phyloP scores from a whole-genome alignment of 2,329 filamentous ascomycete species.

The Apiospora sp. region DNA sequence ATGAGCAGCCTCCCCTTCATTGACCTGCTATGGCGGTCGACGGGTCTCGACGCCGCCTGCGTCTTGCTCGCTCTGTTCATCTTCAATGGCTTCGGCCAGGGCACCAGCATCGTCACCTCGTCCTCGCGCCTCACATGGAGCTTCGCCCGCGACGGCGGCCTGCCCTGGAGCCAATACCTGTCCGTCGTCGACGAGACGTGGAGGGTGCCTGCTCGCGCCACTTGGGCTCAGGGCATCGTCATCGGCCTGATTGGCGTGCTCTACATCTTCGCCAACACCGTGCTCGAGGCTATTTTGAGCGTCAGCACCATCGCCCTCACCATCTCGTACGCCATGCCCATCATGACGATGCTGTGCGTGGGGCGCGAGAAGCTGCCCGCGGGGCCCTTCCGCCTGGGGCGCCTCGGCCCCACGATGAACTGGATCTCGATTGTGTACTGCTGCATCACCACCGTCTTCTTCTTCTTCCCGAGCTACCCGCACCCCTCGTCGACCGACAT shows the following conservation, averaged over 20 bases:
- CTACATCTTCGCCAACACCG: conserved; percentile 61
- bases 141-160: conserved; percentile 61
- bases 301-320: conserved; percentile 65
- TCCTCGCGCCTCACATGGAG: conserved; percentile 62
- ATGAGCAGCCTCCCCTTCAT: conserved; percentile 54
- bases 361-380: conserved; percentile 61
- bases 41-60: conserved; percentile 51
- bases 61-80: conserved; percentile 60
- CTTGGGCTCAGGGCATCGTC: conserved; percentile 59
- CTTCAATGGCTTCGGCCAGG: conserved; percentile 63
- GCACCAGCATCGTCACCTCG: conserved; percentile 58
- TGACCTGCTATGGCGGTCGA: conserved; percentile 51
- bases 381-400: conserved; percentile 54
- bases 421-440: conserved; percentile 61
- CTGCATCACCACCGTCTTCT: conserved; percentile 60
- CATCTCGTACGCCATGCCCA: conserved; percentile 60
- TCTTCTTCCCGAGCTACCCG: conserved; percentile 56
- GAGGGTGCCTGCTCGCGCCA: conserved; percentile 60
- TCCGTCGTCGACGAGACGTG: conserved; percentile 53
- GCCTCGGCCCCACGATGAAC: conserved; percentile 52
- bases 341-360: conserved; percentile 53
- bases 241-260: conserved; percentile 60
- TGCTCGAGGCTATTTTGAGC: conserved; percentile 60
- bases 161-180: conserved; percentile 55
- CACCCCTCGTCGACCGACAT: neutral